Percentiles rank a stretch among this genome's conserved stretches.
These are phyloP conservation scores for Cercospora sp. DNA, from an alignment of 2,329 filamentous ascomycete species.

Conservation along the genomic window DNA sequence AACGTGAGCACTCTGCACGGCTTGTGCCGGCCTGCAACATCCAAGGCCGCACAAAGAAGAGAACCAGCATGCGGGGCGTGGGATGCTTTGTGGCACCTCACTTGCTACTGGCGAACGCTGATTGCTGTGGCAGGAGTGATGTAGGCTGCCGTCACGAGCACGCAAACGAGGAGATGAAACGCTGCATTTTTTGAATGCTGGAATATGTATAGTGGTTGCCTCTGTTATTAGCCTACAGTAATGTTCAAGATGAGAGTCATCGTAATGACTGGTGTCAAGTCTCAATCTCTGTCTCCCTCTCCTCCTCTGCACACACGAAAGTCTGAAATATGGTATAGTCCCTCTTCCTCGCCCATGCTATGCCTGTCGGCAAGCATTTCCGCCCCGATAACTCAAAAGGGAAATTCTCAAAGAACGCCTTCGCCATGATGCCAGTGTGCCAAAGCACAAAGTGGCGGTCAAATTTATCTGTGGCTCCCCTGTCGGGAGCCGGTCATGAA, in stretches of 20 bases:
- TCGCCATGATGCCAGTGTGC: conserved; percentile 18
- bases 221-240: conserved; percentile 21
- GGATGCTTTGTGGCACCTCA: background rate
- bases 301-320: conserved; percentile 6
- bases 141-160: background rate
- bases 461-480: conserved; percentile 10
- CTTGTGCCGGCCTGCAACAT: background rate
- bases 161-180: background rate
- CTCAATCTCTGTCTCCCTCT: conserved; percentile 7
- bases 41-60: conserved; percentile 6
- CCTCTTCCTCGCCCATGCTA: conserved; percentile 6
- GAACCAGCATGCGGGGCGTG: conserved; percentile 7
- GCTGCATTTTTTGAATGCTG: background rate
- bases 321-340: conserved; percentile 14
- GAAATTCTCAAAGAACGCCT: conserved; percentile 20
- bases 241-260: conserved; percentile 14
- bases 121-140: background rate
- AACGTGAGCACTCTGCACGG: background rate
- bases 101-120: background rate
- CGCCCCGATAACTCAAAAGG: conserved; percentile 11
- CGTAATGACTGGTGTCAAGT: conserved; percentile 14
- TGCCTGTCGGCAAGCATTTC: conserved; percentile 12
- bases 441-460: conserved; percentile 16
- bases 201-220: conserved; percentile 5
- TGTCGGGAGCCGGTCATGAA: conserved; percentile 7